Base-by-base conservation (phyloP, 768 basidiomycete genomes). In the Rossbeevera mucosa region DNA sequence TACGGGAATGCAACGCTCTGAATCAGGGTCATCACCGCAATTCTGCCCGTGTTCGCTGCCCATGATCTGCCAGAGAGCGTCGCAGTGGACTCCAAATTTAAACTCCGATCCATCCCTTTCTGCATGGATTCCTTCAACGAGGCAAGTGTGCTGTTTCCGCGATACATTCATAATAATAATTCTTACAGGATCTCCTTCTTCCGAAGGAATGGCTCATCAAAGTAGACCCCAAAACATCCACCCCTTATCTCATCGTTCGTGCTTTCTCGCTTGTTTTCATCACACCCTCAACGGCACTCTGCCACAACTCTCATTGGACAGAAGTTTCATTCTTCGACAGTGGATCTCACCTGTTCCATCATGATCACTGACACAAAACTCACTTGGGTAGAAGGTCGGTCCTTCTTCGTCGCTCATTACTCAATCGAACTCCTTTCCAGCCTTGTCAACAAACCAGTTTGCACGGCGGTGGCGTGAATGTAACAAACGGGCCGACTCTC, bases 151-250 rank as follows among this genome's bases (percentile, higher is more conserved):
- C 44, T 13, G 16, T 44, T 38, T 25, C 33, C 45, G 26, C 38
- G 25, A 25, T 46, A 26, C 5, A n/a, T 40, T 42, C 41, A 42
- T 42, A 7, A 60, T 16, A 16, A 2, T 24, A 2, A 5, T n/a
- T n/a, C 0, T 24, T 28, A 29, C 26, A 89, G 87, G 80, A 81
- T 44, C 74, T 67, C 29, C 74, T 90, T 28, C 70, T 86, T 25
- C 71, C 71, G 51, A 86, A 82, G 64, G 86, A 89, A 66, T 91
- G 88, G 88, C 74, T 90, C 12, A 80, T 80, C 28, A 88, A 85
- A 65, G 71, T 77, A 47, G 83, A 89, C 62, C 71, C 73, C 31
- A 72, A 72, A 42, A 78, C 72, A 14, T 82, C 86, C 1, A 80
- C 74, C 2, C 82, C 87, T 29, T 90, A 89, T 69, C 78, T 91